Evolutionary conservation across 306 rosid genomes (phyloP).

Genomic region (Trifolium fragiferum): DNA sequence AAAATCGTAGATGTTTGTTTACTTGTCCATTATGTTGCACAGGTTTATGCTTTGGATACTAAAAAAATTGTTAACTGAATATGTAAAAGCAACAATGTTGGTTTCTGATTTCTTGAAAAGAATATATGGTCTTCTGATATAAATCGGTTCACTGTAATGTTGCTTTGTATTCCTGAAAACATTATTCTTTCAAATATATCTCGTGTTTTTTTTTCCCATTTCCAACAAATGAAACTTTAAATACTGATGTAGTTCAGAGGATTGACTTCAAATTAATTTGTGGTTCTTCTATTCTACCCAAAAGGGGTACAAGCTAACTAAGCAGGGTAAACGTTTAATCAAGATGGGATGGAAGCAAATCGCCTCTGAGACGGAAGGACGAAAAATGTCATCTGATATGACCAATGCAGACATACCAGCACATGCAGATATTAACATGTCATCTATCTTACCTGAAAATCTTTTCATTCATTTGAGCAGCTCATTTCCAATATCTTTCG

Average conservation of each 20-base stretch:
- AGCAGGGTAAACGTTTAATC: constrained; percentile 64
- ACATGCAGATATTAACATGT: constrained; percentile 37
- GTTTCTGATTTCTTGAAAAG: constrained; percentile 14
- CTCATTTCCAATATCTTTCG: not conserved
- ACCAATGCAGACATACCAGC: constrained; percentile 28
- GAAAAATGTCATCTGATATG: constrained; percentile 75
- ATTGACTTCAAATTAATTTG: constrained; percentile 31
- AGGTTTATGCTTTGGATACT: not conserved
- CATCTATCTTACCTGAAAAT: constrained; percentile 32
- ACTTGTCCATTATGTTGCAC: not conserved
- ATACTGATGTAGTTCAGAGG: constrained; percentile 4
- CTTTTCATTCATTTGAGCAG: not conserved
- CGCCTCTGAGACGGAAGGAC: constrained; percentile 58
- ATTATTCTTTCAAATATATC: constrained; percentile 25
- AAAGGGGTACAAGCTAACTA: constrained; percentile 80
- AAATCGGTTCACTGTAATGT: constrained; percentile 9
- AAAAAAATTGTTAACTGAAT: not conserved
- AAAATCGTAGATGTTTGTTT: too few relatives aligned
- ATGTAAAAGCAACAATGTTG: constrained; percentile 14
- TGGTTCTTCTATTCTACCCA: constrained; percentile 38
- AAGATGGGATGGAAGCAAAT: constrained; percentile 76
- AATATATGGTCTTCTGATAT: not conserved
- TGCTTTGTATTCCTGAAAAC: constrained; percentile 8
- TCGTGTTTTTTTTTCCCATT: not conserved
- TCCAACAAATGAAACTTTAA: constrained; percentile 15